Evolutionary conservation across 2,329 filamentous ascomycete genomes (phyloP), one percentile per base, ranked within the genome.

Genomic region (Thielaviopsis euricoi): DNA sequence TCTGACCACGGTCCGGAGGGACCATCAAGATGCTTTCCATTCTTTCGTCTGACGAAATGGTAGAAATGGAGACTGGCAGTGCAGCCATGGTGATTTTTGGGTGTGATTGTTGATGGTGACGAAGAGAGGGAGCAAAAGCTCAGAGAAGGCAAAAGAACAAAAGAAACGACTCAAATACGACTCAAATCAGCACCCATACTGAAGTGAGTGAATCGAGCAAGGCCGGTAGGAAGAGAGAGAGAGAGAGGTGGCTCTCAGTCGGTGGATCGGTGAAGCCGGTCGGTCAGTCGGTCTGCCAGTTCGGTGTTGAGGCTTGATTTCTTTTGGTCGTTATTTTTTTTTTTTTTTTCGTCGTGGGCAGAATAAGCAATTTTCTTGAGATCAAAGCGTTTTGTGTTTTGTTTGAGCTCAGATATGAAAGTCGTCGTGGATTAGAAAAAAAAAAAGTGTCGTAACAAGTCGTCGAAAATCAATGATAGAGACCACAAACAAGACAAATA

Each of bases 1-100:
- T 74, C 61, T 75, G 73, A 57, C 71, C 71, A 54, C 76, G 69
- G 57, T 79, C 76, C 40, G 76, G 76, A 50, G 76, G 76, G 46
- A 76, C 71, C 64, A 76, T 65, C 64, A 79, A 69, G 60, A 72
- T 65, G 29, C 76, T 76, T 62, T 77, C 74, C 56, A 73, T 64
- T 60, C 63, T 65, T 43, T 73, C 70, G 21, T 52, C n/a, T 22
- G 55, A 43, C 13, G 69, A 72, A 21, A 21, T 33, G 19, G 50
- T 25, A 33, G 58, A 51, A 29, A 51, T 22, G 3, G 56, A 22
- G 9, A 53, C 51, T 29, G 17, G n/a, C 3, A 37, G 13, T 48
- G 23, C 12, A 4, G 19, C 50, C 58, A 58, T 60, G 52, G 19
- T 57, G 51, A 46, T 48, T 48, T 43, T 17, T 43, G 37, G 17